phyloP scores from a whole-genome alignment of 371 early-diverging fungal genomes.

The Lichtheimia ramosa region DNA sequence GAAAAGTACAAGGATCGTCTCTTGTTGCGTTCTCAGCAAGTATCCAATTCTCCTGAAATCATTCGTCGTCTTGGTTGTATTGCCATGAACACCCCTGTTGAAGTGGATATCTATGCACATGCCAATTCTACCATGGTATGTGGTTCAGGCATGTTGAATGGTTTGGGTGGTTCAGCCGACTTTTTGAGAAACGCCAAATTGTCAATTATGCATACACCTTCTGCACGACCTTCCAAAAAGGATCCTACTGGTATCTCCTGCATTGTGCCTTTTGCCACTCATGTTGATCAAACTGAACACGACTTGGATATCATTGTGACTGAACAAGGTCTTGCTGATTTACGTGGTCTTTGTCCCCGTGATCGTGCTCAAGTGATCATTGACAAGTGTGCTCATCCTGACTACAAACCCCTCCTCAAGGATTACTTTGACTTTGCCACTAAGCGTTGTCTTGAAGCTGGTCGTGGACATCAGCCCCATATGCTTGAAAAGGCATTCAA shows the following conservation, averaged over 20 bases:
- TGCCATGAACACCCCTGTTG: constrained; percentile 60
- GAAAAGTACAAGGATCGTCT: constrained; percentile 46
- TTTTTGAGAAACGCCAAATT: constrained; percentile 53
- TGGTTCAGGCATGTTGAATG: constrained; percentile 57
- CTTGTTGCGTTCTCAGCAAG: constrained; percentile 54
- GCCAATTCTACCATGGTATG: constrained; percentile 55
- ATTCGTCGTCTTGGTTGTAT: constrained; percentile 57
- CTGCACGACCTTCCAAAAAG: constrained; percentile 47
- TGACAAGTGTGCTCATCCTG: constrained; percentile 56
- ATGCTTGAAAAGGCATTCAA: constrained; percentile 59
- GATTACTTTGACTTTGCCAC: constrained; percentile 54
- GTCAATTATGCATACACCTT: constrained; percentile 56
- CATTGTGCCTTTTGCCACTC: constrained; percentile 51
- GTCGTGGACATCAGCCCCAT: constrained; percentile 56
- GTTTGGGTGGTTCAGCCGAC: constrained; percentile 54
- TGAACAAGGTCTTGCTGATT: constrained; percentile 57
- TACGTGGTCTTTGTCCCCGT: constrained; percentile 53
- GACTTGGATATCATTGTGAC: constrained; percentile 55
- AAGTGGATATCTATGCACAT: constrained; percentile 58
- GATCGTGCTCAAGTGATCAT: constrained; percentile 54
- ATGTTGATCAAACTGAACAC: constrained; percentile 57
- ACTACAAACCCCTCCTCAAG: constrained; percentile 48
- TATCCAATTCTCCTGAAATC: constrained; percentile 54
- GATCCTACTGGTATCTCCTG: constrained; percentile 54
- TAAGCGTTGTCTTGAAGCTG: constrained; percentile 50